A percentile compares a stretch with the other conserved stretches of the same genome.
These are phyloP conservation scores for Isabelozyma gotoi DNA, from an alignment of 805 yeast species.

Conservation along the genomic window DNA sequence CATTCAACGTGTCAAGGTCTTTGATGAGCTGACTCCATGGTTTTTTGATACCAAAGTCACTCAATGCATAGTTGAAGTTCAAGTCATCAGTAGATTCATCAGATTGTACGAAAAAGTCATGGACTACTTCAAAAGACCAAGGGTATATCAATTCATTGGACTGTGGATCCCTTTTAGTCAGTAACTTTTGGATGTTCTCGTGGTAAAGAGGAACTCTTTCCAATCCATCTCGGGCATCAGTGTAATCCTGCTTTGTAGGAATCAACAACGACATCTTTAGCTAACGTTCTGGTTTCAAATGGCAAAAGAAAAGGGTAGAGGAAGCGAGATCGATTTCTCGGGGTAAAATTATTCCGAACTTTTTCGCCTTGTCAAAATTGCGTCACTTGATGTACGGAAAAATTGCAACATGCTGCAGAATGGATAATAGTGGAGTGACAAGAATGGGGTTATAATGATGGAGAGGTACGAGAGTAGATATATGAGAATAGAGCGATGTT, in stretches of 20 bases:
- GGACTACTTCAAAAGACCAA: constrained; percentile 44
- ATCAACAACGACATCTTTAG: constrained; percentile 24
- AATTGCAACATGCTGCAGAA: too few species aligned
- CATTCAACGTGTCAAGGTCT: constrained; percentile 32
- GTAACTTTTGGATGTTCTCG: constrained; percentile 5
- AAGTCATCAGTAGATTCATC: constrained; percentile 44
- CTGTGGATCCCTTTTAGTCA: constrained; percentile 15
- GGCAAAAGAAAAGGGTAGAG: not conserved
- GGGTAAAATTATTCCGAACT: not conserved
- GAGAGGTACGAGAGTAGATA: too few species aligned
- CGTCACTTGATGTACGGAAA: too few species aligned
- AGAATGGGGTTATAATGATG: too few species aligned
- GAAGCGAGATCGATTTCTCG: not conserved
- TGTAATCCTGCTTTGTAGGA: constrained; percentile 28
- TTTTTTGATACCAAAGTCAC: constrained; percentile 43
- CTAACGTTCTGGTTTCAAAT: not conserved
- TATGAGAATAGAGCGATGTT: too few species aligned
- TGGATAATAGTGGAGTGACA: too few species aligned
- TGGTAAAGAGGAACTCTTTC: constrained; percentile 17
- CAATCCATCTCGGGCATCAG: constrained; percentile 30
- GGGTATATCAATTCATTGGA: constrained; percentile 22
- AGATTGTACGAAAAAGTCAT: constrained; percentile 48
- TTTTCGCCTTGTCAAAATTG: too few species aligned
- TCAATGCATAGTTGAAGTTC: constrained; percentile 41
- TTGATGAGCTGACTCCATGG: constrained; percentile 35